These are phyloP conservation scores for Phlyctochytrium bullatum DNA, from an alignment of 192 early-diverging fungal genomes.

Conservation along the genomic window DNA sequence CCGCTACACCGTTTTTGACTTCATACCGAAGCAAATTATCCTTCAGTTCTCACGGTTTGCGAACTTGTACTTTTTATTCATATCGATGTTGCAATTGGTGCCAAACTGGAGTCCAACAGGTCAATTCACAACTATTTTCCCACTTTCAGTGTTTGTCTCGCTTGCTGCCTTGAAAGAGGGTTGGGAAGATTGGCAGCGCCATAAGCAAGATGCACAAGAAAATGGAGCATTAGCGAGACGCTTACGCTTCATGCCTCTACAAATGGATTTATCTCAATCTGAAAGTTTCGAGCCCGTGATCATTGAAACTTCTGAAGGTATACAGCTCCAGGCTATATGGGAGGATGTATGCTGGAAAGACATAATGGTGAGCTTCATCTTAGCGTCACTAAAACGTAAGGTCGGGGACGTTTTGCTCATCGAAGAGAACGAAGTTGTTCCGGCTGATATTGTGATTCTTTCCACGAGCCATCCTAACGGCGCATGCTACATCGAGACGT, in stretches of 20 bases:
- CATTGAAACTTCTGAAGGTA: neutral
- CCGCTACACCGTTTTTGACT: constrained; percentile 58
- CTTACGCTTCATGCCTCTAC: neutral
- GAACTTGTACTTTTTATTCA: constrained; percentile 66
- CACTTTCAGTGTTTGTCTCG: constrained; percentile 68
- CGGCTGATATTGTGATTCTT: constrained; percentile 80
- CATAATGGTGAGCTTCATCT: constrained; percentile 35
- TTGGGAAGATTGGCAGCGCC: constrained; percentile 57
- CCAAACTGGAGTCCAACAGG: constrained; percentile 73
- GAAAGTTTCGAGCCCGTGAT: neutral
- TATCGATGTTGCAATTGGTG: constrained; percentile 54
- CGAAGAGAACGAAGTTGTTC: constrained; percentile 75
- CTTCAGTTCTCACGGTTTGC: constrained; percentile 66
- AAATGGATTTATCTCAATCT: no score
- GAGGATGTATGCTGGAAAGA: constrained; percentile 69
- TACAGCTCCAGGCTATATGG: neutral
- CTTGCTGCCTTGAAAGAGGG: constrained; percentile 76
- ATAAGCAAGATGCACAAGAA: constrained; percentile 15
- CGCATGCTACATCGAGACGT: constrained; percentile 88
- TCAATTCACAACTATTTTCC: constrained; percentile 73
- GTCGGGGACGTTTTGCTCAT: constrained; percentile 90
- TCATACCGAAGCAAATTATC: constrained; percentile 61
- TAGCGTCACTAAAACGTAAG: neutral
- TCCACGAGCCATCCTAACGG: constrained; percentile 73
- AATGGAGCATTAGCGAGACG: neutral